Percentiles rank a stretch among this genome's conserved stretches.
phyloP scores from a whole-genome alignment of 495 filamentous ascomycete species.

The Daldinia childiae region DNA sequence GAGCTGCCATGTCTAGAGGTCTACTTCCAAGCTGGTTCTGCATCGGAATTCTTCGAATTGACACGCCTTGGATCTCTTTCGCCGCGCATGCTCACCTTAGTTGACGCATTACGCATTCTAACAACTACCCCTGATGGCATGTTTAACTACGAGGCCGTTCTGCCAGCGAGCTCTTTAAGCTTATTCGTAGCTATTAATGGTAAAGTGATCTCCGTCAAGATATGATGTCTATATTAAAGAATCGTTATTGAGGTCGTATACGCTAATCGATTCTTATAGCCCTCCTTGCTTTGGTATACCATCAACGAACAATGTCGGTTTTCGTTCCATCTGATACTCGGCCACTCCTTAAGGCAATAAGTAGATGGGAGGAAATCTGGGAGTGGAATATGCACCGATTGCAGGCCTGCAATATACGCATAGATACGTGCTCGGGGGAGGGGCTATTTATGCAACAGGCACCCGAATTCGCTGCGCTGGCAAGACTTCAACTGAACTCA shows the following conservation, averaged over 20 bases:
- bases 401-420: not conserved
- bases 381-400: not conserved
- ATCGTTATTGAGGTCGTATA: not conserved
- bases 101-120: not conserved
- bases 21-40: not conserved
- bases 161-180: not conserved
- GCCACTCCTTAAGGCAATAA: not conserved
- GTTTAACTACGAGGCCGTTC: not conserved
- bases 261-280: not conserved
- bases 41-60: not conserved
- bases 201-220: not conserved
- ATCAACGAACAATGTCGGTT: not conserved
- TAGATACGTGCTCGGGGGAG: not conserved
- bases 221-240: not conserved
- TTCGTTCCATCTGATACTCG: not conserved
- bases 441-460: not conserved
- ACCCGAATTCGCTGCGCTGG: slow-evolving; percentile 1
- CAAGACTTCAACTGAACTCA: not conserved
- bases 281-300: not conserved
- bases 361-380: not conserved
- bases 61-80: not conserved
- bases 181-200: not conserved
- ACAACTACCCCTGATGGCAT: not conserved
- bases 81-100: not conserved
- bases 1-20: not conserved